These are phyloP conservation scores for Laburnicola sp. DNA, from an alignment of 2,329 filamentous ascomycete genomes.

Conservation along the genomic window DNA sequence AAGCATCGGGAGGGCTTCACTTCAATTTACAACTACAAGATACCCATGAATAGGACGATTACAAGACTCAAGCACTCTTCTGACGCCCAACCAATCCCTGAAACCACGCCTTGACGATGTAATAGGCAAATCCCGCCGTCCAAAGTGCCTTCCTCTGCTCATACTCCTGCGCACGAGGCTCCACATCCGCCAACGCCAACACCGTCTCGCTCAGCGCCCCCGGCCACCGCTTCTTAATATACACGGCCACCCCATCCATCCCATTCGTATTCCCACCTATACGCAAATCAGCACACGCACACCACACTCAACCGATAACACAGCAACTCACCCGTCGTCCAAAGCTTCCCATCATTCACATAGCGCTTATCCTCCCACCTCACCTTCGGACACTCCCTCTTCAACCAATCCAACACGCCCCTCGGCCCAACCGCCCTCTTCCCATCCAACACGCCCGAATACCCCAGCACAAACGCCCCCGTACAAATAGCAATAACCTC, in stretches of 20 bases:
- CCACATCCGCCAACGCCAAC: conserved; percentile 29
- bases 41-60: conserved; percentile 1
- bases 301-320: neutral
- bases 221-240: conserved; percentile 21
- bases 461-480: conserved; percentile 21
- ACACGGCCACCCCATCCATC: conserved; percentile 23
- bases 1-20: neutral
- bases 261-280: conserved; percentile 29
- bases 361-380: conserved; percentile 23
- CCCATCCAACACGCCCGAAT: conserved; percentile 22
- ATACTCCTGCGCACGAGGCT: neutral
- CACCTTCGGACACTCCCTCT: conserved; percentile 17
- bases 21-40: neutral
- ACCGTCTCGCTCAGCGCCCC: conserved; percentile 39
- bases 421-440: conserved; percentile 20
- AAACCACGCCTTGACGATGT: conserved; percentile 12
- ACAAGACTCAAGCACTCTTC: too few species aligned
- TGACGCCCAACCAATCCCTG: neutral
- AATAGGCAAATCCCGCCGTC: conserved; percentile 10
- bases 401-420: conserved; percentile 12
- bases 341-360: conserved; percentile 19
- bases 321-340: conserved; percentile 21
- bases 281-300: neutral
- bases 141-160: neutral
- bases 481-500: conserved; percentile 24